These are phyloP conservation scores for Vitellaria paradoxa DNA, from an alignment of 179 eudicot genomes.

Conservation along the genomic window DNA sequence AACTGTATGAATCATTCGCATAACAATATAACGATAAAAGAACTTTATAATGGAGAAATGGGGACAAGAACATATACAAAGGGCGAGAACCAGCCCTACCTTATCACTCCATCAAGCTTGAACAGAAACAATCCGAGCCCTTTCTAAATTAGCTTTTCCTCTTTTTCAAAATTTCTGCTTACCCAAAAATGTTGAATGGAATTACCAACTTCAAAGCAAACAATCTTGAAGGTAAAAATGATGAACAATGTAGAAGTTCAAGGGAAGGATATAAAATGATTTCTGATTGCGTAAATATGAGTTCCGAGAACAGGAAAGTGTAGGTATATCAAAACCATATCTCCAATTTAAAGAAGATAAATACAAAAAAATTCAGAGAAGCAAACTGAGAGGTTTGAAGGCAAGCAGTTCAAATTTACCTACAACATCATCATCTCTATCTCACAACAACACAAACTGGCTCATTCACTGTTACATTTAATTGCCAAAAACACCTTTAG, in stretches of 20 bases:
- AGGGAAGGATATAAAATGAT: not conserved
- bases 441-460: not conserved
- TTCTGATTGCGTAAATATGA: not conserved
- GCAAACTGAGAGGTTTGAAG: constrained; percentile 3
- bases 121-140: not conserved
- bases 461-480: no score
- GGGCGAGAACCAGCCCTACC: not conserved
- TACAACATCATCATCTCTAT: not conserved
- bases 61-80: not conserved
- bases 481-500: not conserved
- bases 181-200: not conserved
- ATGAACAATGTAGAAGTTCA: not conserved
- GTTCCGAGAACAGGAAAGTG: not conserved
- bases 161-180: not conserved
- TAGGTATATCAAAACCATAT: not conserved
- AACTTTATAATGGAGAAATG: not conserved
- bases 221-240: not conserved
- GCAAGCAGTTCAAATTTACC: not conserved
- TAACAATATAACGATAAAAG: not conserved
- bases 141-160: not conserved
- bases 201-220: not conserved
- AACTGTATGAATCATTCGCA: not conserved
- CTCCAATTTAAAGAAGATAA: not conserved
- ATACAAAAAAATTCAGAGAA: not conserved
- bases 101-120: not conserved